phyloP scores from a whole-genome alignment of 495 filamentous ascomycete genomes.

The Hypoxylon perforatum region DNA sequence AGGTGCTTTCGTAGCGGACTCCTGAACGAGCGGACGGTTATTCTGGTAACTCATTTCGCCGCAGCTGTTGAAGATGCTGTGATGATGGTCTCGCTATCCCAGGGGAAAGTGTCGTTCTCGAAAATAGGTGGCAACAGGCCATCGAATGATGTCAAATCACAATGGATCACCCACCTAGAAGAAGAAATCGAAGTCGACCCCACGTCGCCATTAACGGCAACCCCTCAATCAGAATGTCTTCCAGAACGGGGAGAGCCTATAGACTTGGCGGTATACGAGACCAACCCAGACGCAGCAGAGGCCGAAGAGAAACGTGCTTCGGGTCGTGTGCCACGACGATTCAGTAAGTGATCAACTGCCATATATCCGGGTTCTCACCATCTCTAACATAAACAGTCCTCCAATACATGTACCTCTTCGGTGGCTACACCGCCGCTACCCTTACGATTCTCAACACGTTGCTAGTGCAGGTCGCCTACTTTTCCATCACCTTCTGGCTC shows the following conservation, averaged over 20 bases:
- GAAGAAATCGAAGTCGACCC: slow-evolving; percentile 7
- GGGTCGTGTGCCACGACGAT: slow-evolving; percentile 39
- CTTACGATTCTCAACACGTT: slow-evolving; percentile 41
- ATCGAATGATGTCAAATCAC: neutral
- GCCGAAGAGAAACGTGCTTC: slow-evolving; percentile 25
- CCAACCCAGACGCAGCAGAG: neutral
- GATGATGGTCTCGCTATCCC: slow-evolving; percentile 71
- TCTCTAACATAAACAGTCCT: slow-evolving; percentile 5
- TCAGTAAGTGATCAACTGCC: slow-evolving; percentile 1
- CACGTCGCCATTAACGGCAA: neutral
- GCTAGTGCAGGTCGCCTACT: slow-evolving; percentile 46
- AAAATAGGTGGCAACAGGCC: slow-evolving; percentile 72
- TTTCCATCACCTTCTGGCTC: slow-evolving; percentile 31
- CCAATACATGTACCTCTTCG: slow-evolving; percentile 24
- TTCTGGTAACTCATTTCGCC: slow-evolving; percentile 84
- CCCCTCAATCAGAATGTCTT: neutral
- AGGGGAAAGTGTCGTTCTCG: slow-evolving; percentile 73
- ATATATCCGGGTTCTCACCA: neutral
- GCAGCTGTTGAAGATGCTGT: slow-evolving; percentile 75
- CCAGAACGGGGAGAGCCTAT: neutral
- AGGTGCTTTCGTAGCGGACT: slow-evolving; percentile 79
- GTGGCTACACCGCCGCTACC: slow-evolving; percentile 10
- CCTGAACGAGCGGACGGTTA: slow-evolving; percentile 80
- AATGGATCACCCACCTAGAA: neutral
- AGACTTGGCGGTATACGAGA: slow-evolving; percentile 55